Conservation (phyloP, 2,329 filamentous ascomycete species). For the Verticillium dahliae region DNA sequence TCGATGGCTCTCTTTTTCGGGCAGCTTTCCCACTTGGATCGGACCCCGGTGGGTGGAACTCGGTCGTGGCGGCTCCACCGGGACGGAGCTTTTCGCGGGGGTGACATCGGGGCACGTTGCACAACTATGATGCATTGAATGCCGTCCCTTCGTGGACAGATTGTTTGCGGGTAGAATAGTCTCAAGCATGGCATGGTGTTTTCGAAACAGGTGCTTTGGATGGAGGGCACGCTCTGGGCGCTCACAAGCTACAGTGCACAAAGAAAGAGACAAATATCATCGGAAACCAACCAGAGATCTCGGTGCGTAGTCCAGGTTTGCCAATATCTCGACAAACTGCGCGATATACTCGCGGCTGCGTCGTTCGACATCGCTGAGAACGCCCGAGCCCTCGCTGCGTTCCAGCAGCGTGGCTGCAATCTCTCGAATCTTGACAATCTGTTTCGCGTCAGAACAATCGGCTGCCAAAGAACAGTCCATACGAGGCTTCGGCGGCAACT, state of each 20-base stretch:
- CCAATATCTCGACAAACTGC: conserved; percentile 3
- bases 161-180: too few species aligned
- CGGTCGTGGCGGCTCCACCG: not conserved
- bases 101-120: not conserved
- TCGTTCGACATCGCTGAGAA: not conserved
- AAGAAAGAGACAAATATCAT: not conserved
- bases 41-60: not conserved
- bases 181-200: too few species aligned
- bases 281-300: not conserved
- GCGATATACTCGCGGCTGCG: conserved; percentile 3
- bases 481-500: not conserved
- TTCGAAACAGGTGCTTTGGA: too few species aligned
- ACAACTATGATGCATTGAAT: too few species aligned
- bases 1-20: not conserved
- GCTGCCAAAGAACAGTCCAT: not conserved
- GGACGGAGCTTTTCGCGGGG: not conserved
- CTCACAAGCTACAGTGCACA: not conserved
- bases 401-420: conserved; percentile 16
- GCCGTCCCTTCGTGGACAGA: too few species aligned
- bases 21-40: not conserved
- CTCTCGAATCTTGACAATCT: conserved; percentile 15
- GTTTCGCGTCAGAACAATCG: not conserved
- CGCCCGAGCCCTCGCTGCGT: not conserved
- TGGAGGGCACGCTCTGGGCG: too few species aligned
- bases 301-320: conserved; percentile 1